These are phyloP conservation scores for Trametes gibbosa DNA, from an alignment of 768 basidiomycete species.

Conservation along the genomic window DNA sequence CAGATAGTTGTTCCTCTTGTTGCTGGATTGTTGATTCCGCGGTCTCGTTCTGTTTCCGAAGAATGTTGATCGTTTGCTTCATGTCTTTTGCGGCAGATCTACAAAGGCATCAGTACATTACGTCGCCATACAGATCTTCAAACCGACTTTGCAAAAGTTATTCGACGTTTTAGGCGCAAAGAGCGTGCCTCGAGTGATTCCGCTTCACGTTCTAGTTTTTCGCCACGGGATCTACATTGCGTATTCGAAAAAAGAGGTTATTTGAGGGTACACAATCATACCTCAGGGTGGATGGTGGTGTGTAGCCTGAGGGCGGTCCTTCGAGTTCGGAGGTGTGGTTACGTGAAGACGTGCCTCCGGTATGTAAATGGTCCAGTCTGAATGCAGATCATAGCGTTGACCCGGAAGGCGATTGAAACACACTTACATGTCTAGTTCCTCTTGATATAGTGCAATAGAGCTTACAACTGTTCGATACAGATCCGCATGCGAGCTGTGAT, in stretches of 20 bases:
- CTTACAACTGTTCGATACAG: slow-evolving; percentile 23
- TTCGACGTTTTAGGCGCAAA: slow-evolving; percentile 28
- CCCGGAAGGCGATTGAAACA: no score
- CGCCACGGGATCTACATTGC: slow-evolving; percentile 25
- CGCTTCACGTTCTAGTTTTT: slow-evolving; percentile 28
- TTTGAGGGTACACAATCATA: background rate
- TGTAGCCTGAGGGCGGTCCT: background rate
- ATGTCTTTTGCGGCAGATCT: slow-evolving; percentile 29
- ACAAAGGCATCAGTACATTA: background rate
- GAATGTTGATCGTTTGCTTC: slow-evolving; percentile 24
- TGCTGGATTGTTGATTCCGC: background rate
- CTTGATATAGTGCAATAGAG: slow-evolving; percentile 31
- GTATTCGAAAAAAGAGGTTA: background rate
- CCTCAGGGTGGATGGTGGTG: slow-evolving; percentile 4
- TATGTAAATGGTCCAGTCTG: background rate
- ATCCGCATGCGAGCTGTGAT: background rate
- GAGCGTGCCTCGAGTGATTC: slow-evolving; percentile 30
- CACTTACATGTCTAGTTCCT: slow-evolving; percentile 31
- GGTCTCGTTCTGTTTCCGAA: background rate
- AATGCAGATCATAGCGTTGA: no score
- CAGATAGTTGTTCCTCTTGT: background rate
- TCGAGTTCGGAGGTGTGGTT: background rate
- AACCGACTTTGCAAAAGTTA: slow-evolving; percentile 32
- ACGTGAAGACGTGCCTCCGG: no score
- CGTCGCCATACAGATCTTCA: no score